Evolutionary conservation across 2,329 filamentous ascomycete genomes (phyloP), one percentile per base, ranked within the genome.

Genomic region (Tolypocladium ovalisporum): DNA sequence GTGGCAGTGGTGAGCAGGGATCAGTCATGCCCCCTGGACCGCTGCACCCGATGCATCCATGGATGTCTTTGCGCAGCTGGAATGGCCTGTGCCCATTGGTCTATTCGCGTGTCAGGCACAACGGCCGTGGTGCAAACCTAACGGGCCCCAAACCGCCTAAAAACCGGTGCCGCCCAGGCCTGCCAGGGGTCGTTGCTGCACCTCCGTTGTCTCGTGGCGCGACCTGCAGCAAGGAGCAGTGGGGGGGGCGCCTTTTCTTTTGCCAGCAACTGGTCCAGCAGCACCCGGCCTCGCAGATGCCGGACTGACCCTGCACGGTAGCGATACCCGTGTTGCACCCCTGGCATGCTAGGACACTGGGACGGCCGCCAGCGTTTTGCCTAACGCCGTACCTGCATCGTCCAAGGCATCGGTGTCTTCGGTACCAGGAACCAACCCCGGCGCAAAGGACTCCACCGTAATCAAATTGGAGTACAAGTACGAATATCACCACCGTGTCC

Each of bases 41-140:
- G 15, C 44, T 29, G 44, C 44, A 19, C 15, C 44, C 40, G 40
- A 44, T 22, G 24, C 7, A 19, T 5, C n/a, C n/a, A n/a, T 22
- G 19, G 44, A 60, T 60, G 37, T 51, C 54, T 49, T 56, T 51
- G 37, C 13, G n/a, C 47, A 53, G 35, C 51, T 56, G 59, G 59
- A 59, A 59, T 59, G 58, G 49, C 37, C 39, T 37, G 36, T 40
- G 55, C 55, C 54, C 40, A 59, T 59, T 61, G 59, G 59, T 29
- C 49, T 15, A 15, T 19, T 8, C 6, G 19, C 29, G 47, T 34
- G 47, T 52, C 47, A 52, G 29, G 29, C 27, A 52, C 29, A 19
- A 22, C 47, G 19, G 29, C 29, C 29, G 47, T 13, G 44, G 44
- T 13, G 44, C 44, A 19, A 32, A 32, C 44, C 44, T 15, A 9